These are phyloP conservation scores for Globisporangium alternatum DNA, from an alignment of 352 stramenopile species.

Conservation along the genomic window DNA sequence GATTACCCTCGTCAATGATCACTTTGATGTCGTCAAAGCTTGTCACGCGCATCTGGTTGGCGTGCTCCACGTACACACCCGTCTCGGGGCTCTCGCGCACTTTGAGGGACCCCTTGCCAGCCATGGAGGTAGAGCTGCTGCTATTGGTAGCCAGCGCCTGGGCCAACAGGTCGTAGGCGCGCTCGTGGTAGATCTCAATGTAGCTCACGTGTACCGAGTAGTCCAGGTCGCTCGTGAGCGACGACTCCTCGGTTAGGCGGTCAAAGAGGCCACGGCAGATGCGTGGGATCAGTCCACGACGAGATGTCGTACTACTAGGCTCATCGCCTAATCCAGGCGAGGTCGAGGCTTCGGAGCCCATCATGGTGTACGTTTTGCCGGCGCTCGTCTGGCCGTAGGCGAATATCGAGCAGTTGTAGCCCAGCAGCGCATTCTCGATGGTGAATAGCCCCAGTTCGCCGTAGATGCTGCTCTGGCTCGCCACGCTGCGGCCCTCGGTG, in stretches of 20 bases:
- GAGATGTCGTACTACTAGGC: slow-evolving; percentile 2
- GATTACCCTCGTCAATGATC: slow-evolving; percentile 64
- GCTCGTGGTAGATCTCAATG: slow-evolving; percentile 82
- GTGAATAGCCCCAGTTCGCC: slow-evolving; percentile 51
- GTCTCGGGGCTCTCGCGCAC: slow-evolving; percentile 70
- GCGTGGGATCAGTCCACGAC: slow-evolving; percentile 52
- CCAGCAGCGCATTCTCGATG: slow-evolving; percentile 51
- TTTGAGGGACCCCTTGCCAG: slow-evolving; percentile 55
- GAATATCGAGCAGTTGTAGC: slow-evolving; percentile 77
- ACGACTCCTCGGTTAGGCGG: slow-evolving; percentile 29
- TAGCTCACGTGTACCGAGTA: slow-evolving; percentile 64
- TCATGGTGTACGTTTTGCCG: slow-evolving; percentile 78
- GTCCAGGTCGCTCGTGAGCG: slow-evolving; percentile 1
- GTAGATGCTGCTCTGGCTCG: slow-evolving; percentile 56
- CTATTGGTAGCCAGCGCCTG: slow-evolving; percentile 6
- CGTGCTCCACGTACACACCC: slow-evolving; percentile 64
- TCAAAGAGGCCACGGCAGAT: slow-evolving; percentile 63
- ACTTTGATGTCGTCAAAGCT: slow-evolving; percentile 52
- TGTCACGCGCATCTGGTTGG: slow-evolving; percentile 38
- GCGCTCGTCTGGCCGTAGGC: slow-evolving; percentile 69
- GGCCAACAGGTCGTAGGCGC: slow-evolving; percentile 63
- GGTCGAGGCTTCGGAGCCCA: slow-evolving; percentile 25
- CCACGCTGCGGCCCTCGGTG: slow-evolving; percentile 23
- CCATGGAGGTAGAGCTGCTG: not conserved
- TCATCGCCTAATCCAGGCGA: slow-evolving; percentile 6